Percentiles rank a stretch among this genome's conserved stretches.
Conservation (phyloP, 495 filamentous ascomycete species). For the Chaetomium fimeti region DNA sequence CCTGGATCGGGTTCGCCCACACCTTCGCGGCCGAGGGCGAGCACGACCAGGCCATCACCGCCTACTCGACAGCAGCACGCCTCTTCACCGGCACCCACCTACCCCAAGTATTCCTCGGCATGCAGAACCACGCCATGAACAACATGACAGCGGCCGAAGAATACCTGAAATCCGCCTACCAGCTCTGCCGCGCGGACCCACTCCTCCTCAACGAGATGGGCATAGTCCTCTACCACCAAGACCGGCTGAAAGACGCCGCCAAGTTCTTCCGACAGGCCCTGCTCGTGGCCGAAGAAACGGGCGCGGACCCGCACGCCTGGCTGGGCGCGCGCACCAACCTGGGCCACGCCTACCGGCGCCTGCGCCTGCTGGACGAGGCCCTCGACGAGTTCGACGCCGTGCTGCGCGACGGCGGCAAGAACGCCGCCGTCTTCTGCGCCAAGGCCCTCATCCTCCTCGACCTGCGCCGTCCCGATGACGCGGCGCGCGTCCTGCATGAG, state of each 20-base stretch:
- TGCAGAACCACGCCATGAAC: slow-evolving; percentile 95
- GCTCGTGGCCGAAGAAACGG: slow-evolving; percentile 70
- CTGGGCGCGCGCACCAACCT: slow-evolving; percentile 84
- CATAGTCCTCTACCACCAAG: slow-evolving; percentile 90
- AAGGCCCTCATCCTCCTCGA: slow-evolving; percentile 76
- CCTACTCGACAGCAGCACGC: slow-evolving; percentile 92
- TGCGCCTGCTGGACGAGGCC: slow-evolving; percentile 66
- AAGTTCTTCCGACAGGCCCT: slow-evolving; percentile 73
- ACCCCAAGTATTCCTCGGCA: slow-evolving; percentile 92
- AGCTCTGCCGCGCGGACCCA: slow-evolving; percentile 73
- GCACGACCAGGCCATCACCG: slow-evolving; percentile 96
- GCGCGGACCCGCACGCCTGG: slow-evolving; percentile 80
- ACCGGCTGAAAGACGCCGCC: slow-evolving; percentile 68
- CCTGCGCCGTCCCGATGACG: slow-evolving; percentile 61
- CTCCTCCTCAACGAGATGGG: slow-evolving; percentile 93
- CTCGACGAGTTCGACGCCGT: slow-evolving; percentile 80
- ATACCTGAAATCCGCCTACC: slow-evolving; percentile 84
- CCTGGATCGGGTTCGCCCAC: slow-evolving; percentile 99
- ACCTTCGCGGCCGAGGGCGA: slow-evolving; percentile 99
- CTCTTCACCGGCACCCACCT: slow-evolving; percentile 97
- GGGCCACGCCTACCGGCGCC: slow-evolving; percentile 77
- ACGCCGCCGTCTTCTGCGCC: slow-evolving; percentile 66
- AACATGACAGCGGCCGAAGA: slow-evolving; percentile 96
- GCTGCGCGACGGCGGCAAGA: slow-evolving; percentile 69
- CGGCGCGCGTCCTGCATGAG: slow-evolving; percentile 67